Evolutionary conservation across 176 grass and related monocot genomes (phyloP), one percentile per base, ranked within the genome.

Genomic region (bread wheat (Triticum aestivum)): DNA sequence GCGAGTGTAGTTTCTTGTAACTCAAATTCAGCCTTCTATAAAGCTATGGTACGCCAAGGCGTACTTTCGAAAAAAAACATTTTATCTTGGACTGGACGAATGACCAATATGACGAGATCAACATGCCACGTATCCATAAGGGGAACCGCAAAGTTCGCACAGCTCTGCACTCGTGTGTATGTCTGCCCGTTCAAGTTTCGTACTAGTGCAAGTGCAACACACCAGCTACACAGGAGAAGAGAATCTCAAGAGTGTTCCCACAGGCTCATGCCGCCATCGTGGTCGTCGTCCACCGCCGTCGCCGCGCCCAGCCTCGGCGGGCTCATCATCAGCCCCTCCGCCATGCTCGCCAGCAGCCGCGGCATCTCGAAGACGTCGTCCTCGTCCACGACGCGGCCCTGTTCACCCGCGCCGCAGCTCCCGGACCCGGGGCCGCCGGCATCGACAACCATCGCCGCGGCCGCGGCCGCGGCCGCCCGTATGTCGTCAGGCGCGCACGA

Each of bases 291-390:
- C 66, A 18, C 54, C 80, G 47, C 69, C 38, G 80, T 34, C 21
- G 34, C 65, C 3, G 78, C 73, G 38, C 84, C 83, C 37, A 94
- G 73, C 77, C 86, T 73, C 58, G 92, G 95, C 37, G 95, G 95
- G 82, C 90, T 97, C 92, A 97, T 94, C 92, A 97, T 94, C 69
- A 97, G 73, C 56, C 95, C 95, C 90, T 97, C 95, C 3, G 95
- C 92, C 95, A 97, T 94, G 81, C 82, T 91, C 54, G 47, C 81
- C 69, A 94, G 81, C 80, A 97, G 54, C 81, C 85, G 49, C 13
- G 95, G 95, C 92, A 97, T 89, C 85, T 86, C 78, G 47, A 94
- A 91, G 1, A 97, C 89, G 88, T 94, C 91, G 38, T 97, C 92
- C 83, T 89, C 95, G 56, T 97, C 95, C 47, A 97, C 65, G 9